Evolutionary conservation across 139 green algal genomes (phyloP).

Genomic region (Volvox reticuliferus): DNA sequence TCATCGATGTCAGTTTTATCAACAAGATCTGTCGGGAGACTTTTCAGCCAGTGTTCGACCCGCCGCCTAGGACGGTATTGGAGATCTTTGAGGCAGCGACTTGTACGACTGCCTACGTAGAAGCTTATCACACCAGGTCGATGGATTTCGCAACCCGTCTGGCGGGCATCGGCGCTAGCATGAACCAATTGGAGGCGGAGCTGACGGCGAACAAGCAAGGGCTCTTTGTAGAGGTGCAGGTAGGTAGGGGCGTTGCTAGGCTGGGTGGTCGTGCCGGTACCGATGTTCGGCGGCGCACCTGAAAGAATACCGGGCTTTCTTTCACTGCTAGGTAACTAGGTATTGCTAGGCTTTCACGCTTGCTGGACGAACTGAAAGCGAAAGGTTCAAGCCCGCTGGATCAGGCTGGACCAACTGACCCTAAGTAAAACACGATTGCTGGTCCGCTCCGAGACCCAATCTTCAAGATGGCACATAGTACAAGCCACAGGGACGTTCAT

Average conservation of each 20-base stretch:
- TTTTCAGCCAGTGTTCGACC: slow-evolving; percentile 12
- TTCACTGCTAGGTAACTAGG: no score
- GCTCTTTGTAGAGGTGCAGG: slow-evolving; percentile 59
- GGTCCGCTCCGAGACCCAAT: no score
- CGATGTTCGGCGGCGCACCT: no score
- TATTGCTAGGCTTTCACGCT: no score
- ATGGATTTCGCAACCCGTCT: slow-evolving; percentile 2
- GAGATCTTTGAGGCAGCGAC: slow-evolving; percentile 44
- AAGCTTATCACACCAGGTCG: slow-evolving; percentile 20
- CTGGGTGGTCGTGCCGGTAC: no score
- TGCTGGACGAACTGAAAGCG: no score
- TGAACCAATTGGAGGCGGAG: slow-evolving; percentile 57
- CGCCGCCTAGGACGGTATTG: slow-evolving; percentile 32
- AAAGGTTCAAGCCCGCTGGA: no score
- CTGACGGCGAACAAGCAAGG: slow-evolving; percentile 54
- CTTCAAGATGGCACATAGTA: no score
- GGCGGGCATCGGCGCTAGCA: neutral
- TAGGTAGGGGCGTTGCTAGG: neutral
- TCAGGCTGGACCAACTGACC: no score
- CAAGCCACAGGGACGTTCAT: no score
- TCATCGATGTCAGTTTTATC: slow-evolving; percentile 32
- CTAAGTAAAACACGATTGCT: no score
- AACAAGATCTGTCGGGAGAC: slow-evolving; percentile 36
- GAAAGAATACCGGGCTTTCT: no score
- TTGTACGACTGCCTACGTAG: neutral